Evolutionary conservation across 2,329 filamentous ascomycete genomes (phyloP).

Genomic region (Calonectria leucothoes): DNA sequence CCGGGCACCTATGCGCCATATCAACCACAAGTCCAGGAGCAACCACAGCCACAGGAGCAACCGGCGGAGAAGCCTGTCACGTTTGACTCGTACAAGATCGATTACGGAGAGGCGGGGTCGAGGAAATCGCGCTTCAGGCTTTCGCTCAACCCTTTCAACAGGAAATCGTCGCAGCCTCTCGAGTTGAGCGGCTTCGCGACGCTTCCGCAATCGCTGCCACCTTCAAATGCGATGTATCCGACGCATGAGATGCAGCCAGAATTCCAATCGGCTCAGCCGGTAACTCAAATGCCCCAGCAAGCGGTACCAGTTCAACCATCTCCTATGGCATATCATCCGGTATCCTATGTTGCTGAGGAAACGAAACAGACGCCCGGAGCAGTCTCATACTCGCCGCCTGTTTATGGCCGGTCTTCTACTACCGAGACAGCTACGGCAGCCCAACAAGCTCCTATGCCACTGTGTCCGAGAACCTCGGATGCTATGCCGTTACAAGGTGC

Average conservation of each 20-base stretch:
- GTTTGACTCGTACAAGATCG: not conserved
- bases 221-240: no score
- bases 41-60: not conserved
- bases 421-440: not conserved
- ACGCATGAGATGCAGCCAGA: no score
- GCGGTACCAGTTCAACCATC: no score
- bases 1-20: not conserved
- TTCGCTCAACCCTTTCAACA: not conserved
- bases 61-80: not conserved
- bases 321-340: no score
- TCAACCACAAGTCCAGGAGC: not conserved
- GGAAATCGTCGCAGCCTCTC: not conserved
- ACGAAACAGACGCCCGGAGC: not conserved
- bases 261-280: no score
- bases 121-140: not conserved
- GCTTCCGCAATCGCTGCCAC: no score
- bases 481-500: no score
- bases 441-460: not conserved
- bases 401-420: not conserved
- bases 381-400: not conserved
- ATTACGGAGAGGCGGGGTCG: not conserved
- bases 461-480: not conserved
- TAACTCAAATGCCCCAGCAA: not conserved
- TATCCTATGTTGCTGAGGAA: not conserved
- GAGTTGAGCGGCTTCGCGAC: not conserved